Percentiles rank a stretch among this genome's conserved stretches.
Conservation (phyloP, 2,329 filamentous ascomycete species). For the Trichoderma cornu-damae region DNA sequence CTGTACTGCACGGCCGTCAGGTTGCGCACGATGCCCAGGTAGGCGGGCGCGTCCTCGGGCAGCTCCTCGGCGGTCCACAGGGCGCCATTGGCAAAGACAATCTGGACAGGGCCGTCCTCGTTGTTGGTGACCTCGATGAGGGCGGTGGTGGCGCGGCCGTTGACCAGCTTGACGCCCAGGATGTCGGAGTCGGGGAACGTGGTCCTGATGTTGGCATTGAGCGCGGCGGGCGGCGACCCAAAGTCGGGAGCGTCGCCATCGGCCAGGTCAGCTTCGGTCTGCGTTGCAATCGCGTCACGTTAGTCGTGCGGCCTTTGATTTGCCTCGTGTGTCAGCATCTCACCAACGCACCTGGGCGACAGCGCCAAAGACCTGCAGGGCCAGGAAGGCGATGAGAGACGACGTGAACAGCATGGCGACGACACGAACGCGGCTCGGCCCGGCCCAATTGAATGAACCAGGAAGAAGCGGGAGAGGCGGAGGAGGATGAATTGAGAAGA, state of each 20-base stretch:
- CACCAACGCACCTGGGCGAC: constrained; percentile 55
- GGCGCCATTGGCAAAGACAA: constrained; percentile 72
- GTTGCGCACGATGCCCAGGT: constrained; percentile 68
- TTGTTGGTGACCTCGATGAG: constrained; percentile 79
- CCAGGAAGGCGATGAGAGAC: constrained; percentile 65
- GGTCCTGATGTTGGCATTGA: constrained; percentile 61
- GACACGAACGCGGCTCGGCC: constrained; percentile 13
- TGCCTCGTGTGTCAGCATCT: neutral
- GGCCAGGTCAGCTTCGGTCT: constrained; percentile 3
- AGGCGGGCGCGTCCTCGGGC: constrained; percentile 41
- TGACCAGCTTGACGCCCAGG: constrained; percentile 93
- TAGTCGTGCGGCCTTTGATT: neutral
- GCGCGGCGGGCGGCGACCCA: constrained; percentile 23
- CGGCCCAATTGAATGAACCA: constrained; percentile 15
- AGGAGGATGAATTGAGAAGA: constrained; percentile 1
- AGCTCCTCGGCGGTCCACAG: constrained; percentile 56
- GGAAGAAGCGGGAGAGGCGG: constrained; percentile 3
- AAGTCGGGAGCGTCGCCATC: neutral
- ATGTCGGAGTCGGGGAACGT: constrained; percentile 68
- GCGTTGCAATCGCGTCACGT: neutral
- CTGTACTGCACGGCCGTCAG: constrained; percentile 72
- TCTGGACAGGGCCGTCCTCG: constrained; percentile 67
- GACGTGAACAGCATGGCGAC: constrained; percentile 66
- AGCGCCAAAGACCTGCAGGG: constrained; percentile 61
- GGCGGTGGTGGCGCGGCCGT: constrained; percentile 79